Base-by-base conservation (phyloP, 2,329 filamentous ascomycete species). In the Tolypocladium paradoxum region DNA sequence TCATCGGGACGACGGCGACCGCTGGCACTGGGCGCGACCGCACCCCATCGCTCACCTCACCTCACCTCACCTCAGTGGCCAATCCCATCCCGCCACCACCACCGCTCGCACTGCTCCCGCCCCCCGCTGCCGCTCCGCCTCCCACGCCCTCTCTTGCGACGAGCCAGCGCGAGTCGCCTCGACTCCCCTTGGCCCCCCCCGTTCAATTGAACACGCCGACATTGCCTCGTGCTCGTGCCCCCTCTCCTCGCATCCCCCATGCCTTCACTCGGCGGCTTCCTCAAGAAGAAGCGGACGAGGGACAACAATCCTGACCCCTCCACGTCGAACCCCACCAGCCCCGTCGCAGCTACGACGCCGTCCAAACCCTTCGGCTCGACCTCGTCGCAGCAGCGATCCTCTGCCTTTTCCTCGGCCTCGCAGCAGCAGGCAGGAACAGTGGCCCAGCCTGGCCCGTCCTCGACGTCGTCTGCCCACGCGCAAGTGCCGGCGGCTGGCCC, bases 211-310 rank as follows among this genome's bases (percentile, higher is more conserved):
- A 50, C 49, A 48, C 55, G 51, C 51, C 50, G 37, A 31, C 40
- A 29, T 46, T 35, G 18, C 34, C 31, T 43, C 38, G 24, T 35
- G 24, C 47, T 38, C 34, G 45, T 53, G 45, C 48, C 52, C 49
- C 52, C 45, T 24, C 51, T 34, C 51, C 55, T 52, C 48, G 51
- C 48, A 45, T 50, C 56, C 27, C 29, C 20, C 70, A 97, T 99
- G 93, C 93, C 91, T 84, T 88, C 83, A 72, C 82, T 96, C 78
- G 90, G 89, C 77, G 88, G 90, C 73, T 90, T 96, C 69, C 83
- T 97, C 70, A 96, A 96, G 82, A 97, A 96, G 83, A 96, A 95
- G 82, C 86, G 90, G 82, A 95, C 90, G 75, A 95, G 90, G 83
- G 90, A 96, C 77, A 87, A 84, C 68, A 82, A 84, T 68, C 78